These are phyloP conservation scores for Scorias spongiosa DNA, from an alignment of 2,329 filamentous ascomycete genomes.

Conservation along the genomic window DNA sequence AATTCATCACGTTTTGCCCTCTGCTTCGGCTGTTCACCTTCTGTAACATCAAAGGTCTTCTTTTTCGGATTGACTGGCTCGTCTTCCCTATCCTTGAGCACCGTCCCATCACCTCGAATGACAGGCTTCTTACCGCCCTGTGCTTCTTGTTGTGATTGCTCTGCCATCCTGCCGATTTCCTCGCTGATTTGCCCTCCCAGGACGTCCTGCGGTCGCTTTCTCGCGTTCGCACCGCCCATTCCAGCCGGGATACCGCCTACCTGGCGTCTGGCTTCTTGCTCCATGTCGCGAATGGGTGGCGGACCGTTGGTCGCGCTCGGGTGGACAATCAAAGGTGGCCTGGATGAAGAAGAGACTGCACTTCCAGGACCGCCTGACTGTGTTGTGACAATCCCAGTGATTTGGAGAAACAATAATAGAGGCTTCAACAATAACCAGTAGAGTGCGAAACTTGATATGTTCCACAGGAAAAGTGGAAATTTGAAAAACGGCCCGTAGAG, in stretches of 20 bases:
- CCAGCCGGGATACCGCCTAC: constrained; percentile 30
- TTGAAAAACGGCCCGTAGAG: constrained; percentile 81
- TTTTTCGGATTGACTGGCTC: constrained; percentile 42
- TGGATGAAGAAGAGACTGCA: constrained; percentile 13
- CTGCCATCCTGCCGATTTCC: constrained; percentile 29
- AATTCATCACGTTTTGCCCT: constrained; percentile 19
- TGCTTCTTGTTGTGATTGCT: constrained; percentile 15
- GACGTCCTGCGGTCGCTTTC: constrained; percentile 16
- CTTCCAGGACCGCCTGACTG: neutral
- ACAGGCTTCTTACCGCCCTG: constrained; percentile 10
- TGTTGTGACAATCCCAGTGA: constrained; percentile 31
- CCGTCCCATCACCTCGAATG: constrained; percentile 30
- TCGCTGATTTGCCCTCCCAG: constrained; percentile 22
- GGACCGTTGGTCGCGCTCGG: constrained; percentile 27
- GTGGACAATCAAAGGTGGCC: constrained; percentile 27
- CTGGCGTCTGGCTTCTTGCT: constrained; percentile 6
- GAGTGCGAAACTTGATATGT: constrained; percentile 7
- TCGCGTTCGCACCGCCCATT: constrained; percentile 33
- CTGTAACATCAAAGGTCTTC: constrained; percentile 42
- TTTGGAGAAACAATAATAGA: constrained; percentile 35
- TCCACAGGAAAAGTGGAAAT: constrained; percentile 40
- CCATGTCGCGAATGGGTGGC: constrained; percentile 17
- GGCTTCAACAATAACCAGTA: constrained; percentile 17
- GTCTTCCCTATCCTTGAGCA: constrained; percentile 24
- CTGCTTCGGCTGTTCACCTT: constrained; percentile 21